phyloP scores from a whole-genome alignment of 805 yeast species.

The Peterozyma xylosa region DNA sequence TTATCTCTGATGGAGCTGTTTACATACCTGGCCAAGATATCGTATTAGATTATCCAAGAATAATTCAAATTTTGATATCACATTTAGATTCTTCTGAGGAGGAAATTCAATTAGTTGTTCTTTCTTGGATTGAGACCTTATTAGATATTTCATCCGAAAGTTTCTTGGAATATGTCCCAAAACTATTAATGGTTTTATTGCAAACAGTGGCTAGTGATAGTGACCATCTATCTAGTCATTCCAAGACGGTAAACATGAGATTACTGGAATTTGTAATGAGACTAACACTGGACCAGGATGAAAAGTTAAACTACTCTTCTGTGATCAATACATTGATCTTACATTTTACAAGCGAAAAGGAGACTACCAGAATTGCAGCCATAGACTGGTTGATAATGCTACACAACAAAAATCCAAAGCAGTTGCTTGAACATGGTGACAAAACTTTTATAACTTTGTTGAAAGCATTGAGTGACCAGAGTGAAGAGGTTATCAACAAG shows the following conservation, averaged over 20 bases:
- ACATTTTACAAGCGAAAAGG: conserved; percentile 70
- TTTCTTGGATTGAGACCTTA: conserved; percentile 76
- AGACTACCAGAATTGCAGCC: conserved; percentile 74
- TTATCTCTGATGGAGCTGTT: conserved; percentile 36
- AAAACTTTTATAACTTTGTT: conserved; percentile 71
- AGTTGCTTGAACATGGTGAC: conserved; percentile 46
- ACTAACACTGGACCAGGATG: conserved; percentile 29
- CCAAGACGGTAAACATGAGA: conserved; percentile 48
- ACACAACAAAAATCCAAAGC: conserved; percentile 59
- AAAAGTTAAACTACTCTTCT: conserved; percentile 39
- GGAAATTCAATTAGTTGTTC: conserved; percentile 70
- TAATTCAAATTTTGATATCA: conserved; percentile 75
- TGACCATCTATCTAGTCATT: conserved; percentile 42
- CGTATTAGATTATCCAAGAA: conserved; percentile 68
- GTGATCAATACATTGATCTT: conserved; percentile 65
- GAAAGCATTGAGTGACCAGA: conserved; percentile 60
- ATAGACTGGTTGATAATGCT: conserved; percentile 86
- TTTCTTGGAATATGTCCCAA: conserved; percentile 67
- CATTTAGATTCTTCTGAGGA: conserved; percentile 68
- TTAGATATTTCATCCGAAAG: conserved; percentile 70
- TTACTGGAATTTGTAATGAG: conserved; percentile 46
- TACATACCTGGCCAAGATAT: conserved; percentile 78
- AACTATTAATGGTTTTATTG: conserved; percentile 61
- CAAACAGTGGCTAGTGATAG: conserved; percentile 52
- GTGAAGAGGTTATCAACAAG: conserved; percentile 70